Percentiles rank a stretch among this genome's conserved stretches.
Conservation (phyloP, 495 filamentous ascomycete species). For the Neurospora tetraspora region DNA sequence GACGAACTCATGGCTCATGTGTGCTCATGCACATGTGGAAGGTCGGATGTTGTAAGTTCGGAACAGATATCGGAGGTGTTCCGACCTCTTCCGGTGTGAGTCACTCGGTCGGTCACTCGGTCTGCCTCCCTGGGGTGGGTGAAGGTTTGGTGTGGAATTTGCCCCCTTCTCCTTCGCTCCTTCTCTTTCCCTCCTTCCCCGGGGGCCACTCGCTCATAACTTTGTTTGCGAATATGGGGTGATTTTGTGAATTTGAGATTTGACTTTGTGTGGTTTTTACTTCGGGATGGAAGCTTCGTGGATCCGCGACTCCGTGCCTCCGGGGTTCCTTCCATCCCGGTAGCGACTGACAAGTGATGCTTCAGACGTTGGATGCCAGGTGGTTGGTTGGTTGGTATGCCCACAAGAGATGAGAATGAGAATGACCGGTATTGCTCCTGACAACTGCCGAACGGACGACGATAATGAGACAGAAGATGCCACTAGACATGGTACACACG, state of each 20-base stretch:
- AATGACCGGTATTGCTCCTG: not conserved
- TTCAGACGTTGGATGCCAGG: too few species aligned
- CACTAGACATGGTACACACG: not conserved
- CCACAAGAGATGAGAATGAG: not conserved
- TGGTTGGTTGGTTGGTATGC: not conserved
- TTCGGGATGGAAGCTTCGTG: too few species aligned
- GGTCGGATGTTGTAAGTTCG: not conserved
- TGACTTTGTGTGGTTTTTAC: too few species aligned
- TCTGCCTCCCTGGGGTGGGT: too few species aligned
- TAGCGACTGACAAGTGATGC: not conserved
- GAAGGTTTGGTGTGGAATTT: too few species aligned
- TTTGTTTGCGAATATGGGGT: not conserved
- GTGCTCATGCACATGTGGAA: not conserved
- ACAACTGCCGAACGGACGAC: not conserved
- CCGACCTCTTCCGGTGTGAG: not conserved
- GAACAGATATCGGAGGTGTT: not conserved
- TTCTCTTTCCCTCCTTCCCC: too few species aligned
- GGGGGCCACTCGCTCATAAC: not conserved
- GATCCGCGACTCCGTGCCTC: not conserved
- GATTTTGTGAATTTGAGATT: too few species aligned
- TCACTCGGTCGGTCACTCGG: not conserved
- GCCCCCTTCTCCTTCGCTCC: not conserved
- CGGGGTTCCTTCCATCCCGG: not conserved
- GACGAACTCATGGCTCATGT: not conserved
- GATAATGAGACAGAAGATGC: not conserved